A percentile compares a stretch with the other conserved stretches of the same genome.
Conservation (phyloP, 73 alveolate species). For the Paraurostyla sp. region DNA sequence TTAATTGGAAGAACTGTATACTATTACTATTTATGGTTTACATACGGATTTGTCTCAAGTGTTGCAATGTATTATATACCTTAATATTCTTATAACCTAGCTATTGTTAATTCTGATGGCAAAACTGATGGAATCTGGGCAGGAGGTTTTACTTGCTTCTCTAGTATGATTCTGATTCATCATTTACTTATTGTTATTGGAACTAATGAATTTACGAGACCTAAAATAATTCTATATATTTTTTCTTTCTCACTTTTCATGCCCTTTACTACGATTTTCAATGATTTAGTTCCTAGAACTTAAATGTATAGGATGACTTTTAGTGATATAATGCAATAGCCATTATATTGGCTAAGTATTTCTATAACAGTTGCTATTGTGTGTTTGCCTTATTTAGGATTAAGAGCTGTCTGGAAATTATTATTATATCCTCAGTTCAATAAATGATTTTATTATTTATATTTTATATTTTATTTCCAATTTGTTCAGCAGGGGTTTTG, state of each 20-base stretch:
- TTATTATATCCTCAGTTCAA: neutral
- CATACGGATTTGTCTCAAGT: neutral
- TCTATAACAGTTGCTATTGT: neutral
- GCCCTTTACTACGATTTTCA: neutral
- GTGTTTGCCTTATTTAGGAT: neutral
- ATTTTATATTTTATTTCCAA: no score
- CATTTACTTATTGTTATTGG: neutral
- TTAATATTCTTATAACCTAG: neutral
- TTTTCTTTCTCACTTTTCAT: neutral
- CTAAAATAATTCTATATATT: neutral
- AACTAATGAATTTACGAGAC: neutral
- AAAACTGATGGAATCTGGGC: conserved; percentile 46
- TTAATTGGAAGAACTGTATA: neutral
- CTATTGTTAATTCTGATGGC: neutral
- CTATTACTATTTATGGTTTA: conserved; percentile 3
- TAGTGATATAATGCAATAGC: conserved; percentile 16
- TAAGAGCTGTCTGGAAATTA: neutral
- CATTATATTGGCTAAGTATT: neutral
- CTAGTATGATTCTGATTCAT: neutral
- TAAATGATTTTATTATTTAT: no score
- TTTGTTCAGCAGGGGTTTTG: no score
- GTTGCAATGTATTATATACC: neutral
- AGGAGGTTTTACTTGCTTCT: neutral
- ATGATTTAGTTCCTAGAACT: neutral
- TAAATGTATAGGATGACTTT: neutral